Conservation (phyloP, 257 asterid species). For the Solanum tarijense region DNA sequence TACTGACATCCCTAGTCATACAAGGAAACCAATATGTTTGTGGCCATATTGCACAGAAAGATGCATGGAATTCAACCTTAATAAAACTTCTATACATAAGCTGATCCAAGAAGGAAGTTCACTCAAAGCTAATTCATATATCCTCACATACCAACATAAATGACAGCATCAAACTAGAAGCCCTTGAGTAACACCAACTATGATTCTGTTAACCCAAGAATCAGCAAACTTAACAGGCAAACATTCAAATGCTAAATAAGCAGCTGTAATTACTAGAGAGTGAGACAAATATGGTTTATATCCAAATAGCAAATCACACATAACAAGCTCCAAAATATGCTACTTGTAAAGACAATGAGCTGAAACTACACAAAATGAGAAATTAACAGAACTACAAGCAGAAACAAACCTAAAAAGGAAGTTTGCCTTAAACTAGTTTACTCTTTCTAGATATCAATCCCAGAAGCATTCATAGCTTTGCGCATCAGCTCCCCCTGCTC, state of each 20-base stretch:
- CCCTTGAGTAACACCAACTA: background rate
- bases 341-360: background rate
- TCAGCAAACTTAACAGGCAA: background rate
- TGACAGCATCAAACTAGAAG: background rate
- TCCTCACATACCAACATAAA: background rate
- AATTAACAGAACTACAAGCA: background rate
- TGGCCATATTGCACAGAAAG: background rate
- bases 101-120: background rate
- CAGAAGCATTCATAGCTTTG: constrained; percentile 11
- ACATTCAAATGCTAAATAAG: background rate
- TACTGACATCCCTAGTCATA: background rate
- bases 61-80: background rate
- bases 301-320: background rate
- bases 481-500: constrained; percentile 26
- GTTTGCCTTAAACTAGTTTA: background rate
- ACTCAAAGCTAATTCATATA: background rate
- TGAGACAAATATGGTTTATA: background rate
- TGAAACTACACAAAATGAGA: background rate
- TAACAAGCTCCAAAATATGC: background rate
- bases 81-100: background rate
- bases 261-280: background rate
- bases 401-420: background rate
- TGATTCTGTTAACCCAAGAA: background rate
- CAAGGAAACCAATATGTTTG: background rate
- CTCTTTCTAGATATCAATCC: background rate